Evolutionary conservation across 371 early-diverging fungal species (phyloP).

Genomic region (Circinella umbellata): DNA sequence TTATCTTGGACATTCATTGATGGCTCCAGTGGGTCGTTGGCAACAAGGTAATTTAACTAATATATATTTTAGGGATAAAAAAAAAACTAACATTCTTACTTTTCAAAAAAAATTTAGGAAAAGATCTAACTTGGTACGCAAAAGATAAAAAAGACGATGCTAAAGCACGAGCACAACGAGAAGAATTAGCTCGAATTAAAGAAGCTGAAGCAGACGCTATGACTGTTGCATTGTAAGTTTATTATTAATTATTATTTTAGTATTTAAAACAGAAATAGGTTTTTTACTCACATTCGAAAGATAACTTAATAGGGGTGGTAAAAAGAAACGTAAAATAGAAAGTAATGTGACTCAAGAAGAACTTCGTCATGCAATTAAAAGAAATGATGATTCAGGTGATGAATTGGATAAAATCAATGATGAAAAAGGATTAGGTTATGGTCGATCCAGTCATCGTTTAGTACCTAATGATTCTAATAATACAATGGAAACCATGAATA

Average conservation of each 20-base stretch:
- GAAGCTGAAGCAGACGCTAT: conserved; percentile 82
- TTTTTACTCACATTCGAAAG: too few species aligned
- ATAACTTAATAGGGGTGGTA: conserved; percentile 48
- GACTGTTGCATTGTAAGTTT: conserved; percentile 75
- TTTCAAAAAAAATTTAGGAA: conserved; percentile 49
- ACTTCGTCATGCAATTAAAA: conserved; percentile 57
- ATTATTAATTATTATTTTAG: background rate
- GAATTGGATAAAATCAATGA: conserved; percentile 31
- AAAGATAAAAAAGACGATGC: conserved; percentile 53
- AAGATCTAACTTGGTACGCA: conserved; percentile 79
- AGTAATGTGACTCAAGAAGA: conserved; percentile 65
- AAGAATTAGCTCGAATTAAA: conserved; percentile 70
- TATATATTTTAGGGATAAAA: background rate
- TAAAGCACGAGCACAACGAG: conserved; percentile 23
- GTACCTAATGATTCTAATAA: conserved; percentile 21
- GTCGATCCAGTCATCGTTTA: conserved; percentile 44
- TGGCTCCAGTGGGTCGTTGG: conserved; percentile 82
- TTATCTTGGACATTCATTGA: conserved; percentile 85
- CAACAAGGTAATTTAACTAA: conserved; percentile 47
- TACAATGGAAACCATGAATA: conserved; percentile 32
- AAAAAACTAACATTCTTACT: background rate
- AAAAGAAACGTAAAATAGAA: conserved; percentile 55
- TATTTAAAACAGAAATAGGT: too few species aligned
- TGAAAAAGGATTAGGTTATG: conserved; percentile 71
- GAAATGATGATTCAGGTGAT: conserved; percentile 47